These are phyloP conservation scores for Paecilomyces niveus DNA, from an alignment of 2,329 filamentous ascomycete species.

Conservation along the genomic window DNA sequence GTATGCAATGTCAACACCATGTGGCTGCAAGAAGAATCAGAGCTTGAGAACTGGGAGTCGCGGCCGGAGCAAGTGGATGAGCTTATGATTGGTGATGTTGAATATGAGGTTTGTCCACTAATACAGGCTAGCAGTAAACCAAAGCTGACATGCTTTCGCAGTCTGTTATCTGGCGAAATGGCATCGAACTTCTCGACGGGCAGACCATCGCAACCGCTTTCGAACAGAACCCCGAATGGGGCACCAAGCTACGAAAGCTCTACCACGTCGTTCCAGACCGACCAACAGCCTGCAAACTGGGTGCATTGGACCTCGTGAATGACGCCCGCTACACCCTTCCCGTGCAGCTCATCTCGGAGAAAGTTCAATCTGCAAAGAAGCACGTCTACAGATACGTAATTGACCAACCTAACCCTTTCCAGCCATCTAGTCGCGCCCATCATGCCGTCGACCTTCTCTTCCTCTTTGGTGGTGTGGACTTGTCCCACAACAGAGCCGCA, in stretches of 20 bases:
- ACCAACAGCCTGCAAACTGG: slow-evolving; percentile 33
- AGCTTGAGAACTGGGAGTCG: slow-evolving; percentile 31
- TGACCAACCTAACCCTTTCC: slow-evolving; percentile 44
- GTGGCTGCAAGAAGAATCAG: slow-evolving; percentile 35
- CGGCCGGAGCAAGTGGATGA: slow-evolving; percentile 25
- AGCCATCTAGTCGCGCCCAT: slow-evolving; percentile 39
- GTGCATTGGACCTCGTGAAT: slow-evolving; percentile 31
- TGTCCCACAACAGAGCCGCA: slow-evolving; percentile 28
- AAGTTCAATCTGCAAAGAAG: slow-evolving; percentile 17
- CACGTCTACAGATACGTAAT: slow-evolving; percentile 34
- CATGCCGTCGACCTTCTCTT: slow-evolving; percentile 43
- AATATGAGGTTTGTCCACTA: slow-evolving; percentile 30
- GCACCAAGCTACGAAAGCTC: slow-evolving; percentile 26
- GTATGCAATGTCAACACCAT: slow-evolving; percentile 34
- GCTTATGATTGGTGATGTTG: slow-evolving; percentile 38
- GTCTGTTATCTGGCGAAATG: slow-evolving; percentile 41
- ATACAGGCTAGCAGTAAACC: not conserved
- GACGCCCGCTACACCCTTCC: slow-evolving; percentile 24
- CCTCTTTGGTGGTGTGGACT: slow-evolving; percentile 36
- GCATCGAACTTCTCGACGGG: slow-evolving; percentile 30
- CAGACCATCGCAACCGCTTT: slow-evolving; percentile 29
- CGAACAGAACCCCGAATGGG: slow-evolving; percentile 20
- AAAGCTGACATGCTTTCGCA: slow-evolving; percentile 10
- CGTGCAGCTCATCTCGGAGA: slow-evolving; percentile 22
- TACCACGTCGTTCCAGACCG: slow-evolving; percentile 38